Conservation (phyloP, 768 basidiomycete species). For the Ramaria sp. region DNA sequence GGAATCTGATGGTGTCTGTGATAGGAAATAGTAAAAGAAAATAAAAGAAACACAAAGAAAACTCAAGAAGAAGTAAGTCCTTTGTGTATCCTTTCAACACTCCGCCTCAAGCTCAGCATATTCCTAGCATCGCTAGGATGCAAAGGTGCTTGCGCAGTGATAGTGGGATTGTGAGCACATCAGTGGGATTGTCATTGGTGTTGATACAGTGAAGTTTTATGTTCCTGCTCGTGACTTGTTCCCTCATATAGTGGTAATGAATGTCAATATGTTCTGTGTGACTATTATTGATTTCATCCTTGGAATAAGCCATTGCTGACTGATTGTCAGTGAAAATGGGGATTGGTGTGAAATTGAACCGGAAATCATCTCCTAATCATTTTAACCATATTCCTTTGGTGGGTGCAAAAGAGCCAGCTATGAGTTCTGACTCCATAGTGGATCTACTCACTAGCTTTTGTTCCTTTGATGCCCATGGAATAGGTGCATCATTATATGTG, state of each 20-base stretch:
- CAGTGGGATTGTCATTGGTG: constrained; percentile 13
- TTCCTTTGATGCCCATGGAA: constrained; percentile 18
- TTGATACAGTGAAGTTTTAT: constrained; percentile 21
- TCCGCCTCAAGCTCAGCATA: no score
- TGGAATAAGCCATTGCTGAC: constrained; percentile 16
- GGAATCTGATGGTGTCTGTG: no score
- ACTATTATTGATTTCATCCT: constrained; percentile 1
- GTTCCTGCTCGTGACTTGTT: constrained; percentile 14
- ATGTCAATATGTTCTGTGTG: constrained; percentile 29
- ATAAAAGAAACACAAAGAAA: no score
- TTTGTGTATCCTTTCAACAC: no score
- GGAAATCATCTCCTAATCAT: background rate
- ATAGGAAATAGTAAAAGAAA: no score
- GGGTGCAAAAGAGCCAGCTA: constrained; percentile 14
- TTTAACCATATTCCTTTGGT: constrained; percentile 9
- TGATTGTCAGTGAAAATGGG: background rate
- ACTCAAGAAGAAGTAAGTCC: no score
- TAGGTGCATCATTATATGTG: constrained; percentile 12
- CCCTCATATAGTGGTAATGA: constrained; percentile 26
- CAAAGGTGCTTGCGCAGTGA: no score
- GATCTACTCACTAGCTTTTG: constrained; percentile 13
- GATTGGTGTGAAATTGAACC: no score
- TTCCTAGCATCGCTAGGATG: no score
- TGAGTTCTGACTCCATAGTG: constrained; percentile 18
- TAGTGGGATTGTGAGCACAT: constrained; percentile 24